Evolutionary conservation across 306 rosid species (phyloP).

Genomic region (Mimosa bimucronata): DNA sequence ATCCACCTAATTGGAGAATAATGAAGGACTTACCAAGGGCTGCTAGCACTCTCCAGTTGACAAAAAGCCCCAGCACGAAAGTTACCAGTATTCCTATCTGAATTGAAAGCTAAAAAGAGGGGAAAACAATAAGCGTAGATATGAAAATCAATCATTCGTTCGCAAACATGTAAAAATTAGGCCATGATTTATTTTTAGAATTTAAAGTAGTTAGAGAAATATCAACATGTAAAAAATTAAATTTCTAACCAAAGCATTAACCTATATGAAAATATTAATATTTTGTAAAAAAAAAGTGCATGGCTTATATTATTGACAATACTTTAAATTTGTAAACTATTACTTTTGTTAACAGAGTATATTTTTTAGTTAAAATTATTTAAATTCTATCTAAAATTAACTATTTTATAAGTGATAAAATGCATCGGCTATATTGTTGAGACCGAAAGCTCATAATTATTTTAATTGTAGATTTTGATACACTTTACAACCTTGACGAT

Average conservation of each 20-base stretch:
- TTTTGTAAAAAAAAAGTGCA: no score
- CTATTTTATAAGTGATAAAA: not conserved
- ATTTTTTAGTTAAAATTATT: not conserved
- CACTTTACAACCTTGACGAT: not conserved
- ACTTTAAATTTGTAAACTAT: no score
- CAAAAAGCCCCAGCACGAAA: conserved; percentile 69
- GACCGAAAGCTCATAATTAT: not conserved
- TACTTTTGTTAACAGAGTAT: not conserved
- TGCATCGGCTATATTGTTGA: not conserved
- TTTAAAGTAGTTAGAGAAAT: no score
- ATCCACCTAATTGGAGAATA: not conserved
- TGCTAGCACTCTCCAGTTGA: conserved; percentile 73
- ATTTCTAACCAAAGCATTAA: no score
- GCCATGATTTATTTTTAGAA: no score
- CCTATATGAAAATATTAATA: no score
- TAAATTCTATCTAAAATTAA: not conserved
- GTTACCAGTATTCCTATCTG: conserved; percentile 68
- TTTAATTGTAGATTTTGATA: not conserved
- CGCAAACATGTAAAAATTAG: no score
- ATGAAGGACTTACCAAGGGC: conserved; percentile 49
- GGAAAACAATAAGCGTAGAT: not conserved
- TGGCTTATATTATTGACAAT: no score
- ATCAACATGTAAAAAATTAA: no score
- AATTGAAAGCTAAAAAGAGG: conserved; percentile 54
- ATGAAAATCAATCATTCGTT: not conserved